phyloP scores from a whole-genome alignment of 805 yeast genomes.

The Hanseniaspora jakobsenii region DNA sequence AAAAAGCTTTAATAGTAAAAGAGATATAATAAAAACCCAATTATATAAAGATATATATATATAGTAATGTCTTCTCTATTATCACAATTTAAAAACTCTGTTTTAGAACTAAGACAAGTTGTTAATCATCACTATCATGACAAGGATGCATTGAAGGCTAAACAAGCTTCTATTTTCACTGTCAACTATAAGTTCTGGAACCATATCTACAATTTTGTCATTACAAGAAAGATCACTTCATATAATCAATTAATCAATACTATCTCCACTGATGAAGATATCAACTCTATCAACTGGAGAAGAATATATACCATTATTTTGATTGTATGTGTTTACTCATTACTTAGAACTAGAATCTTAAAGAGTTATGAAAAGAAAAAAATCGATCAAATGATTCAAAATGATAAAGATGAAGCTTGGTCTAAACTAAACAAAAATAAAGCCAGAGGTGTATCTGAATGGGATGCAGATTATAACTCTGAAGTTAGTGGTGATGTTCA shows the following conservation, averaged over 20 bases:
- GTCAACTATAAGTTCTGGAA: conserved; percentile 13
- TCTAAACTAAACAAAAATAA: conserved; percentile 5
- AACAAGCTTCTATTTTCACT: conserved; percentile 11
- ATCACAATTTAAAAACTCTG: conserved; percentile 1
- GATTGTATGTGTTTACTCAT: conserved; percentile 50
- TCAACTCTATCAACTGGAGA: conserved; percentile 20
- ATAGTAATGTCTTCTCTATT: conserved; percentile 5
- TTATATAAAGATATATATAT: no score
- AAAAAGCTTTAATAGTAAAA: no score
- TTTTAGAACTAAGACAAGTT: conserved; percentile 9
- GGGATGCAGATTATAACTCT: conserved; percentile 21
- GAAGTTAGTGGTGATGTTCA: conserved; percentile 30
- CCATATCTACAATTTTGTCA: conserved; percentile 5
- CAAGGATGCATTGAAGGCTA: not conserved
- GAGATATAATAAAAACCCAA: no score
- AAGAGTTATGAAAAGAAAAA: conserved; percentile 41
- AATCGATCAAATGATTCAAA: conserved; percentile 29
- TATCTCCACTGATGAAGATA: conserved; percentile 4
- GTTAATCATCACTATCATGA: conserved; percentile 12
- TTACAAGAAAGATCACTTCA: conserved; percentile 1
- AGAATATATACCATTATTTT: conserved; percentile 24
- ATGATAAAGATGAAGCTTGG: conserved; percentile 19
- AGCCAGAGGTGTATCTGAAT: conserved; percentile 14
- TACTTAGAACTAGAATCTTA: conserved; percentile 42
- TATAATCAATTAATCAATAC: not conserved